Percentiles rank a stretch among this genome's conserved stretches.
These are phyloP conservation scores for Metschnikowia sp. DNA, from an alignment of 805 yeast genomes.

Conservation along the genomic window DNA sequence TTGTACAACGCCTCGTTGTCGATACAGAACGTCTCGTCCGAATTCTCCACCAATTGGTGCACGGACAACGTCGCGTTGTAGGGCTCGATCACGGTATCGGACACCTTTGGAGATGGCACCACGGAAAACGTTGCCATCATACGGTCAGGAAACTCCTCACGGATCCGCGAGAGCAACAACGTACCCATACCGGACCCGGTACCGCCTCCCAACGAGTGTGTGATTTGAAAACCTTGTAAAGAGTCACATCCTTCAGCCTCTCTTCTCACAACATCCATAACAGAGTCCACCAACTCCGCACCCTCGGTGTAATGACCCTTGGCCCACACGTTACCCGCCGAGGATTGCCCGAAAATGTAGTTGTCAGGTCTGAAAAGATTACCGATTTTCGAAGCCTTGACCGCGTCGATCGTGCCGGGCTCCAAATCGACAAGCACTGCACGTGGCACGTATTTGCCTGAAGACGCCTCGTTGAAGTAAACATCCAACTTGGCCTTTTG, in stretches of 20 bases:
- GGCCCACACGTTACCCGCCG: conserved; percentile 97
- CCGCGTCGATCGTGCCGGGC: conserved; percentile 90
- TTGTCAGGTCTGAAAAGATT: conserved; percentile 90
- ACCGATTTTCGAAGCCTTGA: conserved; percentile 77
- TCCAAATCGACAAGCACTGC: conserved; percentile 90
- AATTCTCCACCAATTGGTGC: conserved; percentile 85
- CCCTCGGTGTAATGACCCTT: conserved; percentile 97
- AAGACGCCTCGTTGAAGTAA: conserved; percentile 82
- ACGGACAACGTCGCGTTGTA: conserved; percentile 89
- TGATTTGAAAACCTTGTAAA: conserved; percentile 90
- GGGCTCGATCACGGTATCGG: conserved; percentile 94
- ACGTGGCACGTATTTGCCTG: conserved; percentile 90
- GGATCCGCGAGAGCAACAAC: conserved; percentile 73
- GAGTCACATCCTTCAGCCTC: conserved; percentile 94
- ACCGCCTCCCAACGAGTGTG: conserved; percentile 65
- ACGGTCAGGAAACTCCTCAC: conserved; percentile 92
- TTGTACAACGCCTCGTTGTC: conserved; percentile 92
- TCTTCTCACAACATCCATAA: conserved; percentile 84
- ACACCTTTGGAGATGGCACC: conserved; percentile 85
- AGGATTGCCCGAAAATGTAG: conserved; percentile 82
- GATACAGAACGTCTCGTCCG: conserved; percentile 92
- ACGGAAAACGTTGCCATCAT: conserved; percentile 96
- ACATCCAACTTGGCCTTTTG: conserved; percentile 64
- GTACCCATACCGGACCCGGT: conserved; percentile 98
- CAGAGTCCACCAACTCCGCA: conserved; percentile 88